Evolutionary conservation across 495 filamentous ascomycete genomes (phyloP).

Genomic region (Penicillium salamii): DNA sequence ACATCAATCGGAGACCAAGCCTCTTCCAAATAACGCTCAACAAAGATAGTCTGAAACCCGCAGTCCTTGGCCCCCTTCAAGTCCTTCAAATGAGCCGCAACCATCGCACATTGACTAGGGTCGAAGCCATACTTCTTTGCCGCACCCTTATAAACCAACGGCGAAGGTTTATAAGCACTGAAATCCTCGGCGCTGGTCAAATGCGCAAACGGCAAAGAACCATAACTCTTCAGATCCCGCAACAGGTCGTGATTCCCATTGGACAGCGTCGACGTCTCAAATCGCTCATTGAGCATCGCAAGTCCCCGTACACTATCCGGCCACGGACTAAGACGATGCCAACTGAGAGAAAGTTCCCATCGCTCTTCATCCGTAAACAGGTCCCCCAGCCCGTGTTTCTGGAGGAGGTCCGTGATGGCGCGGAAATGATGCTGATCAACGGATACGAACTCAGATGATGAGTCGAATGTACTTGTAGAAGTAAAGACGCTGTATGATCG

Average conservation of each 20-base stretch:
- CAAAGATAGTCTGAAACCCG: constrained; percentile 70
- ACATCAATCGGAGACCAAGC: constrained; percentile 50
- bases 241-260: constrained; percentile 72
- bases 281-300: constrained; percentile 48
- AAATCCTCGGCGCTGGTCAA: constrained; percentile 68
- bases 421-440: constrained; percentile 69
- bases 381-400: constrained; percentile 48
- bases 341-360: constrained; percentile 54
- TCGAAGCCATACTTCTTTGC: constrained; percentile 54
- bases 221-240: constrained; percentile 57
- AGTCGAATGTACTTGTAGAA: constrained; percentile 39
- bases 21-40: constrained; percentile 68
- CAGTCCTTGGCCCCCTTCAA: constrained; percentile 60
- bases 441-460: constrained; percentile 46
- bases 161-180: constrained; percentile 73
- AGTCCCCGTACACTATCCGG: constrained; percentile 59
- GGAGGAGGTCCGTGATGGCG: constrained; percentile 56
- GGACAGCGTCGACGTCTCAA: constrained; percentile 62
- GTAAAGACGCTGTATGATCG: constrained; percentile 61
- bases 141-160: constrained; percentile 65
- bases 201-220: constrained; percentile 57
- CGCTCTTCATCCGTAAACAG: constrained; percentile 60
- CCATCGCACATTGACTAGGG: constrained; percentile 65
- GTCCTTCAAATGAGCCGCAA: constrained; percentile 73
- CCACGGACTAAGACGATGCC: constrained; percentile 74